Evolutionary conservation across 164 flowering plant genomes (phyloP).

Genomic region (Houttuynia cordata): DNA sequence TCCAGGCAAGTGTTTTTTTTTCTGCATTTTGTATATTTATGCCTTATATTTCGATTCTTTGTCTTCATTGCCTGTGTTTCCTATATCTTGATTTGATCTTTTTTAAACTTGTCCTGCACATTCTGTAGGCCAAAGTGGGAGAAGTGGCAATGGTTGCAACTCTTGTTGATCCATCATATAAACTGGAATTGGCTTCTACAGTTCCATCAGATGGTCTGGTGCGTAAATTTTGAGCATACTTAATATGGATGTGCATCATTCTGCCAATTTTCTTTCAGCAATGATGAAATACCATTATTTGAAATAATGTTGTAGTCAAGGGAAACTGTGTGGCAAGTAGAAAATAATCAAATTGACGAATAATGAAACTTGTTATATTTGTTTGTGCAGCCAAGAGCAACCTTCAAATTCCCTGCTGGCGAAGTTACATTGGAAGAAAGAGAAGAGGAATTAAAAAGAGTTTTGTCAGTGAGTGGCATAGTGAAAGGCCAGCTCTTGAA

Average conservation of each 20-base stretch:
- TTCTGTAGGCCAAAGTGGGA: conserved; percentile 61
- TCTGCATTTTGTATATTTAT: too few species aligned
- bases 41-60: too few species aligned
- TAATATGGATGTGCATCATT: background rate
- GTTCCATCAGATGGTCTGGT: conserved; percentile 77
- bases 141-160: conserved; percentile 60
- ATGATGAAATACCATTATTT: too few species aligned
- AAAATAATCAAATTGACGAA: background rate
- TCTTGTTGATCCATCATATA: conserved; percentile 56
- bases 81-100: background rate
- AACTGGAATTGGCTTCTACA: conserved; percentile 55
- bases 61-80: too few species aligned
- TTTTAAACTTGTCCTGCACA: background rate
- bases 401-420: conserved; percentile 69
- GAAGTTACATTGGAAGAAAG: conserved; percentile 75
- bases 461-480: conserved; percentile 48
- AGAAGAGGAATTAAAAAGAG: conserved; percentile 51
- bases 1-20: too few species aligned
- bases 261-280: background rate
- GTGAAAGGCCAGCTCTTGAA: conserved; percentile 47
- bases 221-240: conserved; percentile 13
- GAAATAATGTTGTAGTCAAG: too few species aligned
- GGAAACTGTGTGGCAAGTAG: background rate
- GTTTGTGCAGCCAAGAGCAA: conserved; percentile 71
- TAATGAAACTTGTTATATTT: background rate